Evolutionary conservation across 176 grass and related monocot species (phyloP).

Genomic region (Phragmites australis): DNA sequence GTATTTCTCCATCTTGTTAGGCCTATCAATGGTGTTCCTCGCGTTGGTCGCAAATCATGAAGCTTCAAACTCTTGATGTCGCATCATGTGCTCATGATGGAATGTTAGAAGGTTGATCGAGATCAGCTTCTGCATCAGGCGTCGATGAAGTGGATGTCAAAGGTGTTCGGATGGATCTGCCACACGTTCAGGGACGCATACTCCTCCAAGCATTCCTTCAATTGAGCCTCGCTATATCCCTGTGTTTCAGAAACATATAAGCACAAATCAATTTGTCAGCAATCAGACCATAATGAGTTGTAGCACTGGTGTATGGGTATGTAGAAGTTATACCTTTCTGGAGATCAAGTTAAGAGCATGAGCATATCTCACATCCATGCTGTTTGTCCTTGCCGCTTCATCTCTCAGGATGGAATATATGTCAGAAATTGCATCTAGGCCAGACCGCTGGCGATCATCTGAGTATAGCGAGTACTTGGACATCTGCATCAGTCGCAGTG

Average conservation of each 20-base stretch:
- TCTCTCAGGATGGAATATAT: constrained; percentile 97
- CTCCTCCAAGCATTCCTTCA: constrained; percentile 98
- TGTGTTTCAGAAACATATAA: constrained; percentile 39
- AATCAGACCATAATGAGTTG: not conserved
- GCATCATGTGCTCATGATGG: constrained; percentile 16
- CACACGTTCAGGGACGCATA: constrained; percentile 97
- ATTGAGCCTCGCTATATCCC: constrained; percentile 94
- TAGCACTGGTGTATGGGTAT: not conserved
- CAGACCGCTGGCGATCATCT: constrained; percentile 87
- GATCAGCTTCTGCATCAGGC: constrained; percentile 40
- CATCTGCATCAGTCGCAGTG: constrained; percentile 96
- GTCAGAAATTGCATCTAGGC: constrained; percentile 95
- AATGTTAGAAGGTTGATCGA: not conserved
- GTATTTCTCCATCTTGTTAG: constrained; percentile 32
- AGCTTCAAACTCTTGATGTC: not conserved
- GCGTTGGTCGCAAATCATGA: not conserved
- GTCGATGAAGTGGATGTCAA: constrained; percentile 92
- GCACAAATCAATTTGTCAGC: not conserved
- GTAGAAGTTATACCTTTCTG: constrained; percentile 72
- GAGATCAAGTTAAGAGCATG: constrained; percentile 98
- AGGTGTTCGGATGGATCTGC: constrained; percentile 97
- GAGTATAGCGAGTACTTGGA: constrained; percentile 93
- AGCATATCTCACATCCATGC: constrained; percentile 92
- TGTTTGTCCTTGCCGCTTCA: constrained; percentile 75
- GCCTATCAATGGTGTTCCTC: not conserved